Evolutionary conservation across 805 yeast species (phyloP).

Genomic region (Pichia manshurica): DNA sequence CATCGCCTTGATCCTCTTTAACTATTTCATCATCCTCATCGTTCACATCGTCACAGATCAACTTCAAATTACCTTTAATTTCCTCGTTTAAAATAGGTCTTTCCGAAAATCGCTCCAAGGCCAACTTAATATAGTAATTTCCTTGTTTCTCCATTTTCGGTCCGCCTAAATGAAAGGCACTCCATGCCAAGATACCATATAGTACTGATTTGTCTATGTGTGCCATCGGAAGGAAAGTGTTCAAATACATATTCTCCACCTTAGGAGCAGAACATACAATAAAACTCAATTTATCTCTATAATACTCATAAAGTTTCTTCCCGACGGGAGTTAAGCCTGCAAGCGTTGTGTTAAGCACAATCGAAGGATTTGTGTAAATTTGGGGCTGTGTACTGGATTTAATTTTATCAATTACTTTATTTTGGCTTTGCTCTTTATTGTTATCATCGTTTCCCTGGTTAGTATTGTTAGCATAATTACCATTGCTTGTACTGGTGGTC

Average conservation of each 20-base stretch:
- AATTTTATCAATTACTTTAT: background rate
- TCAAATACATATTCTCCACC: conserved; percentile 45
- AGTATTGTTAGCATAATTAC: background rate
- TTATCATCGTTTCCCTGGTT: background rate
- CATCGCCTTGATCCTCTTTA: conserved; percentile 12
- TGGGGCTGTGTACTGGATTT: conserved; percentile 9
- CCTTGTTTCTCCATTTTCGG: conserved; percentile 41
- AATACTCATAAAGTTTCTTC: conserved; percentile 37
- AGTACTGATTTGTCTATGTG: conserved; percentile 45
- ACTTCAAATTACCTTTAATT: conserved; percentile 13
- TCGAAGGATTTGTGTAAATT: conserved; percentile 28
- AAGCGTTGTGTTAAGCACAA: conserved; percentile 23
- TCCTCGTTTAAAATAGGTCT: conserved; percentile 27
- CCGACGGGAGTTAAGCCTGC: conserved; percentile 31
- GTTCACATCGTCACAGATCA: conserved; percentile 25
- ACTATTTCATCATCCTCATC: conserved; percentile 25
- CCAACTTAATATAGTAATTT: conserved; percentile 39
- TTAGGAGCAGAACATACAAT: conserved; percentile 45
- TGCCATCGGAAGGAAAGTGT: conserved; percentile 51
- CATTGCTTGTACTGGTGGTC: background rate
- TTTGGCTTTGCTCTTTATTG: too few relatives aligned
- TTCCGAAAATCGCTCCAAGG: conserved; percentile 38
- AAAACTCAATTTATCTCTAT: conserved; percentile 38
- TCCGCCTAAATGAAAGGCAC: conserved; percentile 44
- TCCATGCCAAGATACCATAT: conserved; percentile 50